Percentiles rank a stretch among this genome's conserved stretches.
phyloP scores from a whole-genome alignment of 257 asterid species.

The Cruciata laevipes region DNA sequence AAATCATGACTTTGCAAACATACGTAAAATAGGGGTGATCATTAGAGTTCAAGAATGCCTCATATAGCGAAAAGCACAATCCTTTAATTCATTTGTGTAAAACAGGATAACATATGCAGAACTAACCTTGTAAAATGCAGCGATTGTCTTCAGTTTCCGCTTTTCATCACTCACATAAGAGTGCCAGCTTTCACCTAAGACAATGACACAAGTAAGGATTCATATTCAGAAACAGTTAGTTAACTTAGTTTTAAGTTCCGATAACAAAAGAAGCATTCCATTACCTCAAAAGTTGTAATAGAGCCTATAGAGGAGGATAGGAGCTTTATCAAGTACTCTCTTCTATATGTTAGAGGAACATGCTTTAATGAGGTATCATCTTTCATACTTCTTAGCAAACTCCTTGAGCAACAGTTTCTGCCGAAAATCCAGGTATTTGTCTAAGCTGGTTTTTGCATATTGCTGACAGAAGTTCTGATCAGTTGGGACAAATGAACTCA shows the following conservation, averaged over 20 bases:
- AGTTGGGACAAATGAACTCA: conserved; percentile 82
- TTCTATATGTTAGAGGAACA: not conserved
- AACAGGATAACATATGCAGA: not conserved
- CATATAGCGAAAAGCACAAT: not conserved
- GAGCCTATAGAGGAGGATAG: too few species aligned
- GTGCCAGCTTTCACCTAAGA: conserved; percentile 8
- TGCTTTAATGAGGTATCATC: conserved; percentile 3
- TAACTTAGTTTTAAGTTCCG: not conserved
- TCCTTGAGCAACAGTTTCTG: conserved; percentile 76
- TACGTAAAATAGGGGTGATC: too few species aligned
- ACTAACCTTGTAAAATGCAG: conserved; percentile 13
- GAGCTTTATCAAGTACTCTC: not conserved
- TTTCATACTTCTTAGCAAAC: conserved; percentile 72
- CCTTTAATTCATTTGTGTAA: not conserved
- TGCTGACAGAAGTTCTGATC: conserved; percentile 90
- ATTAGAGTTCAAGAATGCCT: not conserved
- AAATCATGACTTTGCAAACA: not conserved
- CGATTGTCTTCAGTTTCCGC: not conserved
- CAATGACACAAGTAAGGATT: not conserved
- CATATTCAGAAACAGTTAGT: not conserved
- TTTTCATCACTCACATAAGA: not conserved
- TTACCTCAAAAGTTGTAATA: conserved; percentile 4
- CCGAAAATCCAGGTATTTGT: conserved; percentile 76
- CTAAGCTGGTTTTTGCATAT: conserved; percentile 94
- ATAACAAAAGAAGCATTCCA: not conserved